Evolutionary conservation across 345 rosid species (phyloP), one percentile per base, ranked within the genome.

Genomic region (Barbarea vulgaris): DNA sequence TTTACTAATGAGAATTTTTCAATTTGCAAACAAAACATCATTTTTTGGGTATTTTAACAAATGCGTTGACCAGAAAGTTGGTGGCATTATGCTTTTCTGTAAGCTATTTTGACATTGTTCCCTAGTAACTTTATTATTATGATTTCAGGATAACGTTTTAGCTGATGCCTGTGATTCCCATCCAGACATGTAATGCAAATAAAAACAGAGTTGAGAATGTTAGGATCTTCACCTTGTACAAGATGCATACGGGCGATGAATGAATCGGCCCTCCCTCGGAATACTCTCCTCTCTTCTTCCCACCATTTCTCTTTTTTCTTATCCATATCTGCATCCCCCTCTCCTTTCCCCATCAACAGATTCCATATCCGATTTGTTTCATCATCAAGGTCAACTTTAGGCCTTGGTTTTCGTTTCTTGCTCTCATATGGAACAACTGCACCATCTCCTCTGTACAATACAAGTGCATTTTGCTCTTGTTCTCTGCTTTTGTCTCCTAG

Each of bases 181-280:
- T 21, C 55, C 10, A 64, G 39, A 60, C 56, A 39, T 51, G 64
- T 19, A 76, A n/a, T 33, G 51, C 53, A 7, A 41, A 30, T 19
- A 41, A 60, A 48, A 55, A 61, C 11, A 30, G 28, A 61, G 28
- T 41, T 61, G 41, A 70, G 73, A 14, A 17, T 44, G n/a, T 14
- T 30, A 51, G 42, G 51, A 44, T 72, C 57, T 58, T 56, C 79
- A 94, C 98, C 98, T 88, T 94, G 98, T 48, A 94, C 96, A 8
- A 89, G 88, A 85, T 90, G 98, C 98, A 94, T 94, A 55, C 91
- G 76, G 63, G 97, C 96, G 48, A 94, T 94, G 78, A 94, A 94
- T 55, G 97, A 88, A 69, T 90, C 86, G 9, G 87, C 96, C 70
- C 97, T 87, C 44, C 94, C 90, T 57, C 55, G 72, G 66, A 94